phyloP scores from a whole-genome alignment of 352 stramenopile genomes.

The Pythium plurisporium region DNA sequence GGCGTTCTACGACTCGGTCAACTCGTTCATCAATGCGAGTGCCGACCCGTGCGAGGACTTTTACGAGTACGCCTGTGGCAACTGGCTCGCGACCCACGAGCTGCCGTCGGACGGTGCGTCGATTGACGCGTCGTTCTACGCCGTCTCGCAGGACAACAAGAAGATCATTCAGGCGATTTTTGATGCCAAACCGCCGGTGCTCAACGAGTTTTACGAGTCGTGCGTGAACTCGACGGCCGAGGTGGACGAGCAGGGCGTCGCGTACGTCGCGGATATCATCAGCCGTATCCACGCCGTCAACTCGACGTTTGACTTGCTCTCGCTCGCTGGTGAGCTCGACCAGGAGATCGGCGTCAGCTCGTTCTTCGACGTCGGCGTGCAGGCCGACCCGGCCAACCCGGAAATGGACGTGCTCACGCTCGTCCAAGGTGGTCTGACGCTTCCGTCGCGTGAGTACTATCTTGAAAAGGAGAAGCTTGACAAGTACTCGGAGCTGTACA shows the following conservation, averaged over 20 bases:
- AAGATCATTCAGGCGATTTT: constrained; percentile 51
- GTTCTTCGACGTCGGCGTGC: constrained; percentile 49
- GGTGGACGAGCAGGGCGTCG: constrained; percentile 34
- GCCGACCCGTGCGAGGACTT: constrained; percentile 73
- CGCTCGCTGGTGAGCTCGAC: constrained; percentile 38
- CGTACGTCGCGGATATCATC: constrained; percentile 36
- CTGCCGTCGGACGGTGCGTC: constrained; percentile 39
- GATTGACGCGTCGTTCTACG: constrained; percentile 57
- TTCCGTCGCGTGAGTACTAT: constrained; percentile 68
- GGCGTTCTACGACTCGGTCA: constrained; percentile 39
- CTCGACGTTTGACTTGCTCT: constrained; percentile 37
- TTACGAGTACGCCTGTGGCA: constrained; percentile 69
- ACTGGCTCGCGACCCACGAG: constrained; percentile 54
- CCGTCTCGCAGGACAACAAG: constrained; percentile 46
- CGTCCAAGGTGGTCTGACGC: constrained; percentile 49
- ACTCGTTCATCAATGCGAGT: constrained; percentile 45
- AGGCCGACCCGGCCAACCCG: constrained; percentile 42
- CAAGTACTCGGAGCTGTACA: constrained; percentile 36
- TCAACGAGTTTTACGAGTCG: constrained; percentile 50
- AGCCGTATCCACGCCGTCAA: constrained; percentile 33
- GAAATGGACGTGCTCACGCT: constrained; percentile 41
- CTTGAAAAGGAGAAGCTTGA: constrained; percentile 37
- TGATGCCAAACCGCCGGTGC: constrained; percentile 43
- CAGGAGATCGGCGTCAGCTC: constrained; percentile 39
- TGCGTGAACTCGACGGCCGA: constrained; percentile 38